A percentile compares a stretch with the other conserved stretches of the same genome.
Evolutionary conservation across 192 early-diverging fungal species (phyloP).

Genomic region (Coemansia sp.): DNA sequence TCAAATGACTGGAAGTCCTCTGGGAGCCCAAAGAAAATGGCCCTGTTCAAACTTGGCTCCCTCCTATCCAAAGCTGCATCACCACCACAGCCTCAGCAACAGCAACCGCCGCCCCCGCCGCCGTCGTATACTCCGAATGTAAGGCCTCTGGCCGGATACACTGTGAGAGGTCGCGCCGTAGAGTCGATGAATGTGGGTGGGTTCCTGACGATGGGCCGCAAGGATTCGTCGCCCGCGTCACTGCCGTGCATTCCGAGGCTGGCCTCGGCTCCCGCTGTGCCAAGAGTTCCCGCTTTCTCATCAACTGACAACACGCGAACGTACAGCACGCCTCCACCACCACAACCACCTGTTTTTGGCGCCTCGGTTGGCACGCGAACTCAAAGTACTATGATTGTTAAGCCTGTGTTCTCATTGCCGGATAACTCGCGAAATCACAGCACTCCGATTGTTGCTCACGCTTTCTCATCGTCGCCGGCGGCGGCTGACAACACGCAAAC

Average conservation of each 20-base stretch:
- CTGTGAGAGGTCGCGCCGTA: not conserved
- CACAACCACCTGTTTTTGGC: not conserved
- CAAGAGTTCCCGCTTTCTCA: not conserved
- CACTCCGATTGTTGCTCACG: too few relatives aligned
- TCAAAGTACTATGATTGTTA: too few relatives aligned
- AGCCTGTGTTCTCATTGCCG: too few relatives aligned
- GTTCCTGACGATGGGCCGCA: not conserved
- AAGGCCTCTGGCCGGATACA: not conserved
- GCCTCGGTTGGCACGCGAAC: not conserved
- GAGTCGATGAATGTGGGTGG: not conserved
- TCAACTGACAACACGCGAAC: not conserved
- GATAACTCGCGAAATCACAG: too few relatives aligned
- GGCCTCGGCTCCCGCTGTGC: not conserved
- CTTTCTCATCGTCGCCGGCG: too few relatives aligned
- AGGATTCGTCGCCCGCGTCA: not conserved
- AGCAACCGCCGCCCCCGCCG: not conserved
- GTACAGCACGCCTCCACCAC: not conserved
- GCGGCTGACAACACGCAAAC: too few relatives aligned
- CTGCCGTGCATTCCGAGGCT: not conserved
- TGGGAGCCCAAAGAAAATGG: not conserved
- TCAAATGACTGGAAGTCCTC: not conserved
- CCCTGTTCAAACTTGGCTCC: slow-evolving; percentile 34
- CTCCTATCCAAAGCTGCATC: slow-evolving; percentile 11
- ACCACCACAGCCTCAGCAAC: not conserved
- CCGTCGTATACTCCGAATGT: not conserved